These are phyloP conservation scores for Aphanomyces astaci DNA, from an alignment of 352 stramenopile species.

Conservation along the genomic window DNA sequence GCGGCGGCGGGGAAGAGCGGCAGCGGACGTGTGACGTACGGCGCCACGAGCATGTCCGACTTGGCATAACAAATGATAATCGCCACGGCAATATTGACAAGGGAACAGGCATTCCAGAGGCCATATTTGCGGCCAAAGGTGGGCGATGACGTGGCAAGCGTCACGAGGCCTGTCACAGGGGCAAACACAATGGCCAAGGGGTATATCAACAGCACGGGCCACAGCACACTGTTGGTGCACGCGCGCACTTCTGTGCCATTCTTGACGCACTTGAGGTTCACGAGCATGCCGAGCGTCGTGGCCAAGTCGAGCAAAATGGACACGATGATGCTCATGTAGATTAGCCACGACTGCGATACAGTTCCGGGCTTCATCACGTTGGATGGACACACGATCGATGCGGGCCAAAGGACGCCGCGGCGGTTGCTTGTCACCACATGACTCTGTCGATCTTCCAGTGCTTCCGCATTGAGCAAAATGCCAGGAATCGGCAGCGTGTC, in stretches of 20 bases:
- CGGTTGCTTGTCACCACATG: slow-evolving; percentile 5
- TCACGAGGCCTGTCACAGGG: slow-evolving; percentile 66
- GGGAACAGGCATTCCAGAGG: slow-evolving; percentile 75
- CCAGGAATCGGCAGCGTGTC: slow-evolving; percentile 60
- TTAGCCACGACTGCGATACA: slow-evolving; percentile 54
- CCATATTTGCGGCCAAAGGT: slow-evolving; percentile 62
- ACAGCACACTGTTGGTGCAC: slow-evolving; percentile 64
- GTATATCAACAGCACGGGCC: slow-evolving; percentile 58
- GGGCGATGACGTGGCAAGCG: slow-evolving; percentile 57
- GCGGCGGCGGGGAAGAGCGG: slow-evolving; percentile 59
- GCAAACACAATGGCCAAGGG: slow-evolving; percentile 62
- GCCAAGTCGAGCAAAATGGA: slow-evolving; percentile 69
- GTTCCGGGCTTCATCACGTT: slow-evolving; percentile 5
- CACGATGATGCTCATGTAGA: slow-evolving; percentile 49
- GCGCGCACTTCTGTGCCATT: slow-evolving; percentile 58
- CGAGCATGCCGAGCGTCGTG: slow-evolving; percentile 72
- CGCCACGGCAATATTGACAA: slow-evolving; percentile 59
- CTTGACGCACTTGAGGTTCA: slow-evolving; percentile 72
- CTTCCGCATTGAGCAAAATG: slow-evolving; percentile 57
- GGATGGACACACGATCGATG: neutral
- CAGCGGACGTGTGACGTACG: slow-evolving; percentile 69
- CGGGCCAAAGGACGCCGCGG: too few species aligned
- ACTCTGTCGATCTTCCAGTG: slow-evolving; percentile 44
- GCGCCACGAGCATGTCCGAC: slow-evolving; percentile 59
- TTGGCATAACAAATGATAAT: slow-evolving; percentile 55